Conservation (phyloP, 768 basidiomycete species). For the Hericium coralloides region DNA sequence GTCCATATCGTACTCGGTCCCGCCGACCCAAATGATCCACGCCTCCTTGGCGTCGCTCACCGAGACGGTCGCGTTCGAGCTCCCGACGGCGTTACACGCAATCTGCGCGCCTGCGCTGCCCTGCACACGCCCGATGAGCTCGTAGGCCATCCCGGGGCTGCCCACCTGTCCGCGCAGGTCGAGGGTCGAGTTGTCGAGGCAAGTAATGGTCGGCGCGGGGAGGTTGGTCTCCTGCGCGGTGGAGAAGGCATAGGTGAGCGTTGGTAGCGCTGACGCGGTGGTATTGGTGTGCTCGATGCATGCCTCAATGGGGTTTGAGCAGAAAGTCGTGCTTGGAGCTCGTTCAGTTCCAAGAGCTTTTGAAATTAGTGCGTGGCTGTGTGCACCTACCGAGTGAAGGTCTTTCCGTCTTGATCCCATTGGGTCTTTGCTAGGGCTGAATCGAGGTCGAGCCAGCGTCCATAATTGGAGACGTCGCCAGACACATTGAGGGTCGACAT, state of each 20-base stretch:
- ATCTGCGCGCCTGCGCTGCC: conserved; percentile 20
- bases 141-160: conserved; percentile 59
- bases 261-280: conserved; percentile 24
- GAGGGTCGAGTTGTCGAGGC: conserved; percentile 46
- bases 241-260: conserved; percentile 38
- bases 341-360: not conserved
- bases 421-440: conserved; percentile 44
- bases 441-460: conserved; percentile 65
- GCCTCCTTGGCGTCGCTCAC: conserved; percentile 40
- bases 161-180: conserved; percentile 40
- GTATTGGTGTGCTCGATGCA: conserved; percentile 51
- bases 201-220: conserved; percentile 51
- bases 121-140: conserved; percentile 45
- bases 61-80: conserved; percentile 31
- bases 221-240: conserved; percentile 35
- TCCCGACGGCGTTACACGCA: conserved; percentile 23
- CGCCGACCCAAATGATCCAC: conserved; percentile 70
- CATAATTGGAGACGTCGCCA: conserved; percentile 31
- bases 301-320: conserved; percentile 53
- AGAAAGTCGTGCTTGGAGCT: conserved; percentile 42
- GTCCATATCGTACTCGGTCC: conserved; percentile 56
- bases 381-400: conserved; percentile 38
- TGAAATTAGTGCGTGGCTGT: not conserved
- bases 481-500: conserved; percentile 36
- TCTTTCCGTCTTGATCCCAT: conserved; percentile 45